Conservation (phyloP, 768 basidiomycete species). For the Auriscalpium orientale region DNA sequence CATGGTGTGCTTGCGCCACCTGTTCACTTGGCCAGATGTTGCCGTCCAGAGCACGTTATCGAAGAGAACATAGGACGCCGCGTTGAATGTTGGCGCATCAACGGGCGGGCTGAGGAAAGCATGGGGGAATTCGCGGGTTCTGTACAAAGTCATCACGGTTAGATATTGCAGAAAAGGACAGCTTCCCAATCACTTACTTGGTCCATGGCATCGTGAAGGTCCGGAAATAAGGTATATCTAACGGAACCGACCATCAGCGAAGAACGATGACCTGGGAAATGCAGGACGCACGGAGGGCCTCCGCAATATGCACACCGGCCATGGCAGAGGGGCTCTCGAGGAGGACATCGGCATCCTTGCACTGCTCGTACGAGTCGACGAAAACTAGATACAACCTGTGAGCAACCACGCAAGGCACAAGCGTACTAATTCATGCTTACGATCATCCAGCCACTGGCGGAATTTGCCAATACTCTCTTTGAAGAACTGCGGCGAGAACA, state of each 20-base stretch:
- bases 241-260: background rate
- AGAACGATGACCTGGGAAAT: background rate
- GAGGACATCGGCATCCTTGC: slow-evolving; percentile 57
- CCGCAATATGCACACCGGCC: slow-evolving; percentile 68
- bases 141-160: slow-evolving; percentile 15
- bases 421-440: slow-evolving; percentile 27
- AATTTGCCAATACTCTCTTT: slow-evolving; percentile 55
- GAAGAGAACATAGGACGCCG: slow-evolving; percentile 55
- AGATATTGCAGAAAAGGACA: background rate
- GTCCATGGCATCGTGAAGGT: slow-evolving; percentile 60
- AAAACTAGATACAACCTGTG: slow-evolving; percentile 33
- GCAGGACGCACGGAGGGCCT: slow-evolving; percentile 42
- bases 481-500: slow-evolving; percentile 71
- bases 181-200: slow-evolving; percentile 27
- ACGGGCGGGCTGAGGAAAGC: slow-evolving; percentile 58
- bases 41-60: slow-evolving; percentile 65
- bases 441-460: slow-evolving; percentile 57
- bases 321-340: slow-evolving; percentile 63
- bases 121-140: slow-evolving; percentile 56
- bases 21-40: slow-evolving; percentile 57
- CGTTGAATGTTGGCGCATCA: slow-evolving; percentile 55
- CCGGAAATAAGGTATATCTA: slow-evolving; percentile 59
- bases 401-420: background rate
- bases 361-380: slow-evolving; percentile 53
- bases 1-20: slow-evolving; percentile 50